Base-by-base conservation (phyloP, 768 basidiomycete genomes). In the Pisolithus tinctorius region DNA sequence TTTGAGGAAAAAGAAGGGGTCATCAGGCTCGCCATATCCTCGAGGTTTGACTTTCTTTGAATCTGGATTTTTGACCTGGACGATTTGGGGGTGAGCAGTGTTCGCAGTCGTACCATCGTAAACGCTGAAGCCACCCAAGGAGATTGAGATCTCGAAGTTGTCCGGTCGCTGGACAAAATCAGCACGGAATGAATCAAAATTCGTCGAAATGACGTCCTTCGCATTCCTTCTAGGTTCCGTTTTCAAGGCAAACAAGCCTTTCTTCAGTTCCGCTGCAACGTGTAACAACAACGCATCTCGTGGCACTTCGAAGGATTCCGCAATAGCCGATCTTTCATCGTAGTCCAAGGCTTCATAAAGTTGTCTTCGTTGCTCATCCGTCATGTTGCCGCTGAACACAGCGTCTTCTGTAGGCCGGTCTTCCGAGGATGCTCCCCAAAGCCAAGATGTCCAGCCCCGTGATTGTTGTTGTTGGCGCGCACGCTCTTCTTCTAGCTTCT, bases 331-430 rank as follows among this genome's bases (percentile, higher is more conserved):
- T 66, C 87, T 88, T 68, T 95, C 93, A 62, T 98, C 91, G 61
- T 88, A 94, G 68, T 97, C 91, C 38, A 97, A 81, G 25, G 86
- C 79, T 60, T 90, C 86, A 67, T 95, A 93, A 13, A 97, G 77
- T 67, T 97, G 81, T 64, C 84, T 84, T 47, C 89, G 82, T 66
- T 97, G 92, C 62, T 93, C 88, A 31, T 90, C 92, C 13, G 88
- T 93, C 79, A 96, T 88, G 34, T 79, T 63, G 16, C 81, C 79
- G 25, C 78, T 74, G 53, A 89, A 85, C 2, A 76, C 70, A 47
- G 75, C 57, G 43, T 86, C 83, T 36, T 81, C 77, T 45, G 73
- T 64, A 10, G 71, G 56, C 13, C 69, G 51, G 38, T 71, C 59
- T 30, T 60, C 37, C 26, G 55, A 70, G 56, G 74, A 65, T n/a